These are phyloP conservation scores for Breynia disticha DNA, from an alignment of 441 rosid genomes.

Conservation along the genomic window DNA sequence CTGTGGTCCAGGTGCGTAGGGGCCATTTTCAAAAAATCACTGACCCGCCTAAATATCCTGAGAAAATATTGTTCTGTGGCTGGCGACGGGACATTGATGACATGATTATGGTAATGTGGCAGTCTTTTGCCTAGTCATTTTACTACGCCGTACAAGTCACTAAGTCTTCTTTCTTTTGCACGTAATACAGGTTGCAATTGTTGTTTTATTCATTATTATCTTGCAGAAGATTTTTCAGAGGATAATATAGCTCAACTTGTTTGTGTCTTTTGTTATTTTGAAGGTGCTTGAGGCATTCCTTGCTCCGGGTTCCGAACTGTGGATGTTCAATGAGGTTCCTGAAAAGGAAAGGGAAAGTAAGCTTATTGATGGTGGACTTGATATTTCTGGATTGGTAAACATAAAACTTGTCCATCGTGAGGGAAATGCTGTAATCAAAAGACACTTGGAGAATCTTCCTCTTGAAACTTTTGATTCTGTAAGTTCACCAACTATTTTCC, in stretches of 20 bases:
- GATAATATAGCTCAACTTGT: background rate
- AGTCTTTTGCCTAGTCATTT: background rate
- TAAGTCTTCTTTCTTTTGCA: background rate
- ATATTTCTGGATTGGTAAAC: conserved; percentile 43
- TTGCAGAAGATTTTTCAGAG: background rate
- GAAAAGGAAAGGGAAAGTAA: conserved; percentile 71
- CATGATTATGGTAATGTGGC: conserved; percentile 69
- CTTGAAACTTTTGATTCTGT: conserved; percentile 91
- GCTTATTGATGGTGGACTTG: conserved; percentile 69
- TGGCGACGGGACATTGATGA: conserved; percentile 98
- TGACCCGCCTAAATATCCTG: conserved; percentile 86
- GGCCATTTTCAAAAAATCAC: conserved; percentile 45
- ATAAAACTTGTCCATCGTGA: conserved; percentile 70
- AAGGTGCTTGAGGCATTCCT: conserved; percentile 84
- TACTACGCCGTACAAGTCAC: background rate
- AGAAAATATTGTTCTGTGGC: conserved; percentile 82
- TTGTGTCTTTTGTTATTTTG: conserved; percentile 6
- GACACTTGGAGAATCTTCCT: conserved; percentile 81
- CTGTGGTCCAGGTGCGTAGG: conserved; percentile 36
- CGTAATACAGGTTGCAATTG: background rate
- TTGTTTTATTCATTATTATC: background rate
- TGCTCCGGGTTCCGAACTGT: conserved; percentile 85
- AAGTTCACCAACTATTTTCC: conserved; percentile 21
- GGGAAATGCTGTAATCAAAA: conserved; percentile 79
- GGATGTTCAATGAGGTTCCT: conserved; percentile 94